Evolutionary conservation across 1,284 basidiomycete genomes (phyloP).

Genomic region (Tilletia setariae): DNA sequence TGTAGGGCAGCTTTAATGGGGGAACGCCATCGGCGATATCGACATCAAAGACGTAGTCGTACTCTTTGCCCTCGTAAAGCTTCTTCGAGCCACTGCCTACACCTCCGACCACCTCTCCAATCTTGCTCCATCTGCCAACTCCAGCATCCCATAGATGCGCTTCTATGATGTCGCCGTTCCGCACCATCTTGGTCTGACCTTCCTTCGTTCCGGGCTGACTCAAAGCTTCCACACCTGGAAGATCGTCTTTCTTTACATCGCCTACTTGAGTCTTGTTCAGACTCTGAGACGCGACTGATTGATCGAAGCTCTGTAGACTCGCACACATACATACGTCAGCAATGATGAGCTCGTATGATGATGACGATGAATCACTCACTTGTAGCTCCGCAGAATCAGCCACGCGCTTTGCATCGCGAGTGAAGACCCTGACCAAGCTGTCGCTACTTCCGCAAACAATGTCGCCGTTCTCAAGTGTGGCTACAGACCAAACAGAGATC

Average conservation of each 20-base stretch:
- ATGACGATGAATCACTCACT: background rate
- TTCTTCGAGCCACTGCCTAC: slow-evolving; percentile 83
- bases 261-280: slow-evolving; percentile 66
- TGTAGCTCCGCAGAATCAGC: slow-evolving; percentile 63
- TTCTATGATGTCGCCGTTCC: slow-evolving; percentile 38
- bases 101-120: slow-evolving; percentile 92
- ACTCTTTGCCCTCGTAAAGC: slow-evolving; percentile 81
- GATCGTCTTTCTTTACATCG: slow-evolving; percentile 81
- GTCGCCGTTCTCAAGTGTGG: slow-evolving; percentile 79
- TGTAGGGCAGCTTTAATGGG: slow-evolving; percentile 90
- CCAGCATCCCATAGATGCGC: slow-evolving; percentile 67
- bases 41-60: slow-evolving; percentile 98
- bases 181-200: slow-evolving; percentile 81
- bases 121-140: slow-evolving; percentile 75
- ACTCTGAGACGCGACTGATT: slow-evolving; percentile 41
- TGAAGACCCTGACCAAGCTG: slow-evolving; percentile 81
- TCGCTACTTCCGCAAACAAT: slow-evolving; percentile 88
- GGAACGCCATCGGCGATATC: slow-evolving; percentile 90
- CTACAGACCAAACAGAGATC: slow-evolving; percentile 88
- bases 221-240: slow-evolving; percentile 80
- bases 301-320: slow-evolving; percentile 32
- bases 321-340: background rate
- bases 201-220: slow-evolving; percentile 72
- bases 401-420: slow-evolving; percentile 69
- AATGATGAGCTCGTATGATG: no score